Evolutionary conservation across 2,329 filamentous ascomycete genomes (phyloP).

Genomic region (Bimuria novae-zelandiae): DNA sequence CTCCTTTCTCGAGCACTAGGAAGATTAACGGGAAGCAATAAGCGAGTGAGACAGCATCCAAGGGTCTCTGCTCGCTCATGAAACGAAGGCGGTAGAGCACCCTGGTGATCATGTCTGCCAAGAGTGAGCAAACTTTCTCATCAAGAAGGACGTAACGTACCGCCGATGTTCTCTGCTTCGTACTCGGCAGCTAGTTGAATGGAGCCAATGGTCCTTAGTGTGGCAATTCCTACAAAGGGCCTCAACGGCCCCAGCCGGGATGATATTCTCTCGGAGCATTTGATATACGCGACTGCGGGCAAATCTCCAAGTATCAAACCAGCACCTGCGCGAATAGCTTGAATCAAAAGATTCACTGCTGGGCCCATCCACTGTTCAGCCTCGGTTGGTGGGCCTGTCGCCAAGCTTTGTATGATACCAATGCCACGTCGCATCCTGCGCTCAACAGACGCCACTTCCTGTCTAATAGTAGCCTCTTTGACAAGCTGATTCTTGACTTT

Average conservation of each 20-base stretch:
- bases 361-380: constrained; percentile 85
- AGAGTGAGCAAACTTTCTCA: constrained; percentile 16
- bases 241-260: constrained; percentile 75
- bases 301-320: constrained; percentile 80
- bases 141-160: constrained; percentile 39
- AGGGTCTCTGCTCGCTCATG: constrained; percentile 88
- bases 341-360: constrained; percentile 73
- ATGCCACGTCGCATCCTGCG: constrained; percentile 78
- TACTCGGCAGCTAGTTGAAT: constrained; percentile 73
- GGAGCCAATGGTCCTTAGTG: constrained; percentile 76
- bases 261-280: constrained; percentile 76
- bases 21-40: constrained; percentile 86
- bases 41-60: constrained; percentile 84
- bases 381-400: constrained; percentile 86
- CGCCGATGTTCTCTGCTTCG: constrained; percentile 78
- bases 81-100: constrained; percentile 90
- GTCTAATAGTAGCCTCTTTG: constrained; percentile 81
- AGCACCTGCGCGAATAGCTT: constrained; percentile 77
- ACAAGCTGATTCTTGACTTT: constrained; percentile 90
- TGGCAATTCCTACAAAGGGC: constrained; percentile 85
- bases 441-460: constrained; percentile 70
- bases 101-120: constrained; percentile 72
- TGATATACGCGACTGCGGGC: constrained; percentile 77
- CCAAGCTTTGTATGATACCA: constrained; percentile 81
- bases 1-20: constrained; percentile 76